Percentiles rank a stretch among this genome's conserved stretches.
Evolutionary conservation across 106 monocot genomes (phyloP).

Genomic region (Vanilla planifolia): DNA sequence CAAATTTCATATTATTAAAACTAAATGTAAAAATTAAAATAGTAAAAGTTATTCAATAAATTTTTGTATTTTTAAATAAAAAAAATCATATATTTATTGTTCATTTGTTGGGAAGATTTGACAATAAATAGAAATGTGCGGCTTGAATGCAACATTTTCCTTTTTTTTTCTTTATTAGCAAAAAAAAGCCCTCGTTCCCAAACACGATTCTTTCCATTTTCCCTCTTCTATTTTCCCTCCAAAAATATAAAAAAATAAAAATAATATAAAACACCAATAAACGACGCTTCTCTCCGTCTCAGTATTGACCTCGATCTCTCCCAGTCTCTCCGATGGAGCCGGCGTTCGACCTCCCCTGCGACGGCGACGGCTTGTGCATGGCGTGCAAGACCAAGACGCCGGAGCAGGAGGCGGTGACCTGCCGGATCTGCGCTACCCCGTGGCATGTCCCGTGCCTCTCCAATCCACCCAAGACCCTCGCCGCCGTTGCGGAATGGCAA

Average conservation of each 20-base stretch:
- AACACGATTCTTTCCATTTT: neutral
- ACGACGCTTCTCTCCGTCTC: neutral
- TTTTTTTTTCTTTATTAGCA: too few species aligned
- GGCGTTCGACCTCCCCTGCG: constrained; percentile 44
- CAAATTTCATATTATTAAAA: too few species aligned
- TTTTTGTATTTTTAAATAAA: too few species aligned
- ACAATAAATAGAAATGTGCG: too few species aligned
- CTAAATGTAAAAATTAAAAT: too few species aligned
- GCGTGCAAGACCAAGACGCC: constrained; percentile 30
- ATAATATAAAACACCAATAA: neutral
- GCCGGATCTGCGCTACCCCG: constrained; percentile 48
- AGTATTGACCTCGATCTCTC: neutral
- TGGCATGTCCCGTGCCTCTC: constrained; percentile 64
- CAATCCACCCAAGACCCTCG: constrained; percentile 17
- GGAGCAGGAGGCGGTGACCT: constrained; percentile 28
- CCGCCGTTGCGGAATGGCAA: constrained; percentile 28
- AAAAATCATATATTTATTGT: too few species aligned
- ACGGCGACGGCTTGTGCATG: constrained; percentile 57
- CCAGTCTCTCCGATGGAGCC: constrained; percentile 13
- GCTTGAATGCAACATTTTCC: too few species aligned
- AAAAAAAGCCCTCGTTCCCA: too few species aligned
- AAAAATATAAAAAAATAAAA: neutral
- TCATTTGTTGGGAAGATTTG: too few species aligned
- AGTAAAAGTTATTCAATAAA: too few species aligned
- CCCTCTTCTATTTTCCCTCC: neutral